Evolutionary conservation across 2,329 filamentous ascomycete species (phyloP).

Genomic region (Clarireedia paspali): DNA sequence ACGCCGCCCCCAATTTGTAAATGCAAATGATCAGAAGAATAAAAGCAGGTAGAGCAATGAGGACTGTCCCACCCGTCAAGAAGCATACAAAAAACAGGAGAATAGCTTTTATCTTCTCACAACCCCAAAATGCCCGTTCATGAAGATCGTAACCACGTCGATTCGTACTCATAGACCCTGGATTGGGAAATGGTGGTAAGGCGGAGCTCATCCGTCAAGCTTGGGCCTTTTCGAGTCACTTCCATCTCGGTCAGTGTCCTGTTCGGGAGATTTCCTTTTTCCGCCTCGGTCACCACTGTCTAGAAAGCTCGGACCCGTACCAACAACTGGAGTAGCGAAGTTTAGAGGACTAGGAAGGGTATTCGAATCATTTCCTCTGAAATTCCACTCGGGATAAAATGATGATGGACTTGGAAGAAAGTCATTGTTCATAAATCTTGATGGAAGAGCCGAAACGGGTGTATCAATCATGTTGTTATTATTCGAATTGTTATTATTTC

Average conservation of each 20-base stretch:
- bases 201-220: constrained; percentile 5
- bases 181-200: background rate
- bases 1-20: background rate
- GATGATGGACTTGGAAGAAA: constrained; percentile 84
- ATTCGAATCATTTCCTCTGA: constrained; percentile 62
- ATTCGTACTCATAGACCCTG: background rate
- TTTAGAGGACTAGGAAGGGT: constrained; percentile 88
- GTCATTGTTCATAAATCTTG: constrained; percentile 80
- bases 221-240: constrained; percentile 8
- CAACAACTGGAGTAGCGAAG: constrained; percentile 74
- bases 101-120: constrained; percentile 1
- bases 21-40: background rate
- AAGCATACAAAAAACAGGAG: background rate
- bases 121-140: constrained; percentile 3
- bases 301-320: constrained; percentile 54
- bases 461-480: constrained; percentile 55
- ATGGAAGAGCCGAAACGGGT: constrained; percentile 89
- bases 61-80: background rate
- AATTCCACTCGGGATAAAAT: constrained; percentile 90
- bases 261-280: constrained; percentile 11
- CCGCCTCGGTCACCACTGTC: constrained; percentile 32
- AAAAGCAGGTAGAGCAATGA: background rate
- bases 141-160: constrained; percentile 4
- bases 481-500: constrained; percentile 34
- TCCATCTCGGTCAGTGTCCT: constrained; percentile 1